phyloP scores from a whole-genome alignment of 2,329 filamentous ascomycete species.

The Cercospora sp. region DNA sequence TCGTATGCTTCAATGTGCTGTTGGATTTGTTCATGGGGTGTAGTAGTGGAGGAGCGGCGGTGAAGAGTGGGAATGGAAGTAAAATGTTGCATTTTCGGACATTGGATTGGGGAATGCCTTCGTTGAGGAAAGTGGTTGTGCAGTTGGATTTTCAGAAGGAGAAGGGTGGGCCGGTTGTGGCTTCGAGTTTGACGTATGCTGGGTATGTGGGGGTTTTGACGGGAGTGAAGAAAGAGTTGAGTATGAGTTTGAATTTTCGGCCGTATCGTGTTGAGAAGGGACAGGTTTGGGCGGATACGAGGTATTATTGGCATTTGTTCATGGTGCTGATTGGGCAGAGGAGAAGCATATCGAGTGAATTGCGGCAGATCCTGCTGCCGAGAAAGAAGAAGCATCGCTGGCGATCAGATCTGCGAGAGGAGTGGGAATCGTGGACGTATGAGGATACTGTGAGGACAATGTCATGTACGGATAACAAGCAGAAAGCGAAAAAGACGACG shows the following conservation, averaged over 20 bases:
- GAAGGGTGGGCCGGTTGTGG: slow-evolving; percentile 43
- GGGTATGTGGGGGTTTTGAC: slow-evolving; percentile 56
- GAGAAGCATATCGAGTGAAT: slow-evolving; percentile 54
- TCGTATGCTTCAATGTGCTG: slow-evolving; percentile 63
- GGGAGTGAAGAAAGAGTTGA: slow-evolving; percentile 50
- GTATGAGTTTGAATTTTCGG: slow-evolving; percentile 54
- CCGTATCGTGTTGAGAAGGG: slow-evolving; percentile 49
- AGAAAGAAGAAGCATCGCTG: slow-evolving; percentile 1
- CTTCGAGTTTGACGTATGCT: slow-evolving; percentile 52
- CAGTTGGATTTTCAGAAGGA: slow-evolving; percentile 43
- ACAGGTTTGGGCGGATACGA: slow-evolving; percentile 38
- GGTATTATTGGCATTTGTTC: slow-evolving; percentile 52
- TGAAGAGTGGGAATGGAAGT: slow-evolving; percentile 30
- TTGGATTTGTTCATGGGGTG: slow-evolving; percentile 66
- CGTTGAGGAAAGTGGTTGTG: slow-evolving; percentile 45
- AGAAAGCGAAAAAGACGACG: slow-evolving; percentile 45
- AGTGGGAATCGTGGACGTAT: slow-evolving; percentile 25
- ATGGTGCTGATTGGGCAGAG: slow-evolving; percentile 57
- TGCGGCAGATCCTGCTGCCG: slow-evolving; percentile 49
- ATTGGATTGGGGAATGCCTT: slow-evolving; percentile 51
- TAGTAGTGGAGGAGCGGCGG: slow-evolving; percentile 56
- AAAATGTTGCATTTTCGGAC: slow-evolving; percentile 59
- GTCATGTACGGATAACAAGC: slow-evolving; percentile 8
- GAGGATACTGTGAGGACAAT: slow-evolving; percentile 39
- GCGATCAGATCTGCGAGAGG: background rate